Conservation (phyloP, 192 early-diverging fungal genomes). For the Gaertneriomyces semiglobifer region DNA sequence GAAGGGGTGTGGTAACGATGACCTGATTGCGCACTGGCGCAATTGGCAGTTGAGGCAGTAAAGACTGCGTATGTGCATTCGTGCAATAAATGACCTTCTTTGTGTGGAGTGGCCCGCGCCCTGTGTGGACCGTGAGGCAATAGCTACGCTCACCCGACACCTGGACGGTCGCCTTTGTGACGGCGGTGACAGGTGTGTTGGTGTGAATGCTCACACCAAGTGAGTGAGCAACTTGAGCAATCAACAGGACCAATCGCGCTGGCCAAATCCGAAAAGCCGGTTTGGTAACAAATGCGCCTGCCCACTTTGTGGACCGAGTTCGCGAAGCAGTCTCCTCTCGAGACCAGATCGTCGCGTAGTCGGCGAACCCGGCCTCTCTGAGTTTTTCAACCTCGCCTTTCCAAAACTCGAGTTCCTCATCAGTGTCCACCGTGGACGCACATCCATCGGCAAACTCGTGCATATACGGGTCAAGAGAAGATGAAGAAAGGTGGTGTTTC, state of each 20-base stretch:
- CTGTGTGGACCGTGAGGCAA: slow-evolving; percentile 17
- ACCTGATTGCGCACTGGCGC: slow-evolving; percentile 52
- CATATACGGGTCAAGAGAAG: slow-evolving; percentile 9
- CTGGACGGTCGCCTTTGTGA: neutral
- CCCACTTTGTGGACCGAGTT: neutral
- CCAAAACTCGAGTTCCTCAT: slow-evolving; percentile 5
- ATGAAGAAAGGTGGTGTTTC: neutral
- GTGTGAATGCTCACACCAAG: slow-evolving; percentile 10
- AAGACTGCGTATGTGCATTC: slow-evolving; percentile 43
- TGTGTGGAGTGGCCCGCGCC: slow-evolving; percentile 20
- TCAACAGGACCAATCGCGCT: slow-evolving; percentile 12
- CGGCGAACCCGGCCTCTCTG: slow-evolving; percentile 9
- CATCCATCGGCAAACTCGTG: slow-evolving; percentile 23
- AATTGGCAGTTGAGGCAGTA: slow-evolving; percentile 40
- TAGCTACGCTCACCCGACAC: neutral
- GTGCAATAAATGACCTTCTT: slow-evolving; percentile 42
- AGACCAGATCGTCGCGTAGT: neutral
- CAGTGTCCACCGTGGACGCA: slow-evolving; percentile 5
- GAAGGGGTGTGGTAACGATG: slow-evolving; percentile 35
- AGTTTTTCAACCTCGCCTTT: slow-evolving; percentile 10
- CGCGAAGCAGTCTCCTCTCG: neutral
- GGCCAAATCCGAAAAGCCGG: slow-evolving; percentile 15
- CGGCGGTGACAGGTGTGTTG: slow-evolving; percentile 22
- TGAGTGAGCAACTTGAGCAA: slow-evolving; percentile 12
- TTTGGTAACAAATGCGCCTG: slow-evolving; percentile 8